These are phyloP conservation scores for Melastoma malabathricum DNA, from an alignment of 345 rosid species.

Conservation along the genomic window DNA sequence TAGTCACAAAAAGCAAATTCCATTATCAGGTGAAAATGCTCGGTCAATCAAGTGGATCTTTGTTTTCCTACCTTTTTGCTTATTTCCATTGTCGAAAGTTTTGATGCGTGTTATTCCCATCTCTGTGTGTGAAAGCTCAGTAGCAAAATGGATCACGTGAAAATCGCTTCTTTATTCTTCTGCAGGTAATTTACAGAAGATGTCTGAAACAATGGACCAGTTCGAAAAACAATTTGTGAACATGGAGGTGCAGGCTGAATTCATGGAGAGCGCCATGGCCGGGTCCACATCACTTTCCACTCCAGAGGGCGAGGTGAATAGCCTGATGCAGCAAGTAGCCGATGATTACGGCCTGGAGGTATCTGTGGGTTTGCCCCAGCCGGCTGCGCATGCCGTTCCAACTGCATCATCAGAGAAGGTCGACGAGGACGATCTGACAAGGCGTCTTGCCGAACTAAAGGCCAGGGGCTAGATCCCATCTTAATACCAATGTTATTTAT, in stretches of 20 bases:
- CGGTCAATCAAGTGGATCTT: too few species aligned
- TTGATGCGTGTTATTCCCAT: too few species aligned
- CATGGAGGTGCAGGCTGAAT: slow-evolving; percentile 98
- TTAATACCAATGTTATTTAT: not conserved
- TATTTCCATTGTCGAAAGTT: too few species aligned
- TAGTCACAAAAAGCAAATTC: too few species aligned
- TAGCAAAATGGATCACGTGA: too few species aligned
- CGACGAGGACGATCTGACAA: slow-evolving; percentile 89
- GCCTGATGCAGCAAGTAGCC: slow-evolving; percentile 99
- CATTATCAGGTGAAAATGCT: too few species aligned
- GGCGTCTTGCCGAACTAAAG: slow-evolving; percentile 96
- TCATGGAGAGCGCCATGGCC: slow-evolving; percentile 98
- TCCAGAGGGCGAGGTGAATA: slow-evolving; percentile 96
- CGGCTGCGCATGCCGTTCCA: slow-evolving; percentile 86
- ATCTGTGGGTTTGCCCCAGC: slow-evolving; percentile 93
- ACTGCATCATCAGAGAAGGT: slow-evolving; percentile 70
- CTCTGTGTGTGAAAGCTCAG: too few species aligned
- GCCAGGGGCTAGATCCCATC: slow-evolving; percentile 42
- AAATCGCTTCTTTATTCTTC: not conserved
- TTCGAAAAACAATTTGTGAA: slow-evolving; percentile 98
- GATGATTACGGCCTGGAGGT: slow-evolving; percentile 95
- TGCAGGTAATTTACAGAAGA: slow-evolving; percentile 94
- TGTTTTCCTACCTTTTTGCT: too few species aligned
- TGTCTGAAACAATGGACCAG: slow-evolving; percentile 98
- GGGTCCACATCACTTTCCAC: slow-evolving; percentile 95